A percentile compares a stretch with the other conserved stretches of the same genome.
Conservation (phyloP, 2,329 filamentous ascomycete genomes). For the Aureobasidium sp. region DNA sequence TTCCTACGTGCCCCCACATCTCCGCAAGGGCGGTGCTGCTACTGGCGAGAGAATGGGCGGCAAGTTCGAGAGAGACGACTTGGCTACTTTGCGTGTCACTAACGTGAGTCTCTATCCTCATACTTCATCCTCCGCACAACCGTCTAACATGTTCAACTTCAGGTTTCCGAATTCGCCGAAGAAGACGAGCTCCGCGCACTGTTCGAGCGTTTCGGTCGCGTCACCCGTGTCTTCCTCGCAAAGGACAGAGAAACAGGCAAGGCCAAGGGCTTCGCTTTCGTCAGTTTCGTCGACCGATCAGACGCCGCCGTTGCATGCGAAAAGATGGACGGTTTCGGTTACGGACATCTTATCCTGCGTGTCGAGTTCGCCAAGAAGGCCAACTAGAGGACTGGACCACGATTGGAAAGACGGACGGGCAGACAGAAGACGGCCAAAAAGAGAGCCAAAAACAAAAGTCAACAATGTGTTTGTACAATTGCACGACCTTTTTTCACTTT, state of each 20-base stretch:
- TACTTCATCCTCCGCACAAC: no score
- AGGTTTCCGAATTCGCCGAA: conserved; percentile 96
- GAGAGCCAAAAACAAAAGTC: background rate
- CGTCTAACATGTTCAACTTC: background rate
- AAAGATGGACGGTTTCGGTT: conserved; percentile 95
- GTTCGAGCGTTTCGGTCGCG: conserved; percentile 94
- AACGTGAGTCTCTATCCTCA: conserved; percentile 61
- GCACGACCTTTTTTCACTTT: background rate
- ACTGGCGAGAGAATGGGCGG: conserved; percentile 78
- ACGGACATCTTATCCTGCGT: conserved; percentile 77
- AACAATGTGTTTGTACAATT: conserved; percentile 1
- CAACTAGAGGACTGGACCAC: conserved; percentile 22
- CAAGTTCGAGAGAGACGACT: conserved; percentile 94
- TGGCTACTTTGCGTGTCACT: conserved; percentile 92
- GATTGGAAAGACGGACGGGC: background rate
- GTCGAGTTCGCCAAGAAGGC: conserved; percentile 77
- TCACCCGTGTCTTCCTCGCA: conserved; percentile 94
- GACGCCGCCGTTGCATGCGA: conserved; percentile 90
- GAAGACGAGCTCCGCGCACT: conserved; percentile 92
- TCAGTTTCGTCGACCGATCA: conserved; percentile 84
- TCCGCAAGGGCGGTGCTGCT: conserved; percentile 63
- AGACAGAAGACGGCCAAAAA: background rate
- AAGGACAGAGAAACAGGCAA: conserved; percentile 95
- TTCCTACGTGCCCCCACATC: conserved; percentile 89
- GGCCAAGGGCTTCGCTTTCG: conserved; percentile 98